Percentiles rank a stretch among this genome's conserved stretches.
Evolutionary conservation across 208 protist species (phyloP).

Genomic region (Leishmania arabica): DNA sequence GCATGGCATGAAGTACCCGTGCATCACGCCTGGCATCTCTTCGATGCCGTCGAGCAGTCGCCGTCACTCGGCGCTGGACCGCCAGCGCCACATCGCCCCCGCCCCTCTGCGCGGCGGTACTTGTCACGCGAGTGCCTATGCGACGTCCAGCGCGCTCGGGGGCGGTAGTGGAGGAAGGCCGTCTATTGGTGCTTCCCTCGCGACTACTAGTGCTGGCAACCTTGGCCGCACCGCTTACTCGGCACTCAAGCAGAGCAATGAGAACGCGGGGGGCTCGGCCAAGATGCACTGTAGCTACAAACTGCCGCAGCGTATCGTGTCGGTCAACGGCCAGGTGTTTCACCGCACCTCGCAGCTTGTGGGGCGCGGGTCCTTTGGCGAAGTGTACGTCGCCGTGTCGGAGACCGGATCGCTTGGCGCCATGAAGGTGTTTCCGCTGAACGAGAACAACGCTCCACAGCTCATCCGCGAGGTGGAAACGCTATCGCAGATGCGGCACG

Average conservation of each 20-base stretch:
- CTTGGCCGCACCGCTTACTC: not conserved
- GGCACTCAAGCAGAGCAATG: not conserved
- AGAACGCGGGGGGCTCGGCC: not conserved
- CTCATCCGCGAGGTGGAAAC: slow-evolving; percentile 72
- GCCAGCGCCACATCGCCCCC: too few relatives aligned
- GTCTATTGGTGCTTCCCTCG: not conserved
- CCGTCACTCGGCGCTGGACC: not conserved
- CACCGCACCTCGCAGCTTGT: slow-evolving; percentile 51
- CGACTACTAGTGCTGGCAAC: not conserved
- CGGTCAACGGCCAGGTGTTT: slow-evolving; percentile 48
- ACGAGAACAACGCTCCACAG: slow-evolving; percentile 26
- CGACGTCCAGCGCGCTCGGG: not conserved
- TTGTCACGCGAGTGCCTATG: not conserved
- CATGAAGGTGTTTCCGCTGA: slow-evolving; percentile 62
- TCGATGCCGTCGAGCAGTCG: not conserved
- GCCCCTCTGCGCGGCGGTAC: not conserved
- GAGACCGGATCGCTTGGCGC: slow-evolving; percentile 67
- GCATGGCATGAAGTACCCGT: not conserved
- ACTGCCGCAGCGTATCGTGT: slow-evolving; percentile 36
- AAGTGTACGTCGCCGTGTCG: slow-evolving; percentile 69
- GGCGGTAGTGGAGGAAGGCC: too few relatives aligned
- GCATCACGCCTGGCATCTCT: not conserved
- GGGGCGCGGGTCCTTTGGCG: slow-evolving; percentile 61
- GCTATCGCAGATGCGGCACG: slow-evolving; percentile 68
- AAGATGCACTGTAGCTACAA: slow-evolving; percentile 3